These are phyloP conservation scores for Backusella westeae DNA, from an alignment of 192 early-diverging fungal genomes.

Conservation along the genomic window DNA sequence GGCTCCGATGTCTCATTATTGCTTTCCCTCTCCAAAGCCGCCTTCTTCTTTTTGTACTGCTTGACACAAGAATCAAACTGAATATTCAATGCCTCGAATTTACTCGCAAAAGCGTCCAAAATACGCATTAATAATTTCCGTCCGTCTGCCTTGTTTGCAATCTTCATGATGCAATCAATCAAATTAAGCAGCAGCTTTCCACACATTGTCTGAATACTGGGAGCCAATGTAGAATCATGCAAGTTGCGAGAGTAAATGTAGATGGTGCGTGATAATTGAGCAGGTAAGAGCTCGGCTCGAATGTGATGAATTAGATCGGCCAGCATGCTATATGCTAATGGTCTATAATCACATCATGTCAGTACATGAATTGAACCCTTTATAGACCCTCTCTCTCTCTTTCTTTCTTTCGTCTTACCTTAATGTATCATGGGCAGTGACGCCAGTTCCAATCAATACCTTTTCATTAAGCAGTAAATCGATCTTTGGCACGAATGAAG, in stretches of 20 bases:
- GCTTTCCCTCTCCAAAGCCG: conserved; percentile 31
- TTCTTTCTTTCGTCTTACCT: conserved; percentile 40
- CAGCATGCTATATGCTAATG: conserved; percentile 91
- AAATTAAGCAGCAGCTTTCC: conserved; percentile 89
- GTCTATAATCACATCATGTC: conserved; percentile 39
- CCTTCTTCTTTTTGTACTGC: conserved; percentile 55
- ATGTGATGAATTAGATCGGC: conserved; percentile 97
- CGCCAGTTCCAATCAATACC: conserved; percentile 89
- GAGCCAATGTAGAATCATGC: conserved; percentile 87
- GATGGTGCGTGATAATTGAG: conserved; percentile 81
- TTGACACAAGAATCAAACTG: conserved; percentile 60
- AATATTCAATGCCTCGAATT: conserved; percentile 66
- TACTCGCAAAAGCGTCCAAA: conserved; percentile 80
- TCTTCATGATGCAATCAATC: conserved; percentile 81
- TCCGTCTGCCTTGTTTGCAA: conserved; percentile 59
- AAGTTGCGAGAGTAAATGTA: conserved; percentile 90
- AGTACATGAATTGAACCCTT: too few species aligned
- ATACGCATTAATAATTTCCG: conserved; percentile 78
- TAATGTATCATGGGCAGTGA: conserved; percentile 90
- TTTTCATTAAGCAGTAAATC: conserved; percentile 93
- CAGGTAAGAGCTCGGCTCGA: conserved; percentile 73
- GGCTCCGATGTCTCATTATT: not conserved
- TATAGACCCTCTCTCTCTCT: not conserved
- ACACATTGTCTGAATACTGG: conserved; percentile 96
- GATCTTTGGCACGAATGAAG: conserved; percentile 87